phyloP scores from a whole-genome alignment of 495 filamentous ascomycete species.

The Aspergillus olivimuriae region DNA sequence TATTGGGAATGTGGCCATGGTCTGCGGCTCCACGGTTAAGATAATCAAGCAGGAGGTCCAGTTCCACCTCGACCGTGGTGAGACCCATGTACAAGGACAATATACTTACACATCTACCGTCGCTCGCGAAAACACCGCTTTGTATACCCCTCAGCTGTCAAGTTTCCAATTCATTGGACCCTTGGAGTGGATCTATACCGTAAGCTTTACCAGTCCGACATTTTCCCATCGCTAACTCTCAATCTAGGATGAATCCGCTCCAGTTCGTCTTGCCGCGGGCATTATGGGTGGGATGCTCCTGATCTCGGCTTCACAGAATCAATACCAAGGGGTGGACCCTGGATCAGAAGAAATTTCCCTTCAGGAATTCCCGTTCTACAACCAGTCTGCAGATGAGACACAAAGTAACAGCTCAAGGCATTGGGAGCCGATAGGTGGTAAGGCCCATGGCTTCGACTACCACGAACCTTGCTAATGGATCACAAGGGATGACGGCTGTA shows the following conservation, averaged over 20 bases:
- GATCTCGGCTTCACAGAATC: constrained; percentile 13
- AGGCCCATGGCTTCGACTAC: background rate
- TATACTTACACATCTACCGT: constrained; percentile 5
- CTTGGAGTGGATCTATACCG: constrained; percentile 28
- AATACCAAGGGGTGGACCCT: constrained; percentile 11
- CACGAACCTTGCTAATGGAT: constrained; percentile 6
- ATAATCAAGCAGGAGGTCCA: constrained; percentile 22
- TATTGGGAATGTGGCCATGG: constrained; percentile 21
- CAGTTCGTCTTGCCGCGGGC: constrained; percentile 18
- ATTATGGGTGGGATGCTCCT: constrained; percentile 17
- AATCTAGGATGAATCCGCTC: constrained; percentile 13
- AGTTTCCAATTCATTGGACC: constrained; percentile 26
- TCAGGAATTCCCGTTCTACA: constrained; percentile 18
- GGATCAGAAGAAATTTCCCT: constrained; percentile 1
- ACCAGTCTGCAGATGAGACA: constrained; percentile 3
- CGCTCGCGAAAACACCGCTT: constrained; percentile 15
- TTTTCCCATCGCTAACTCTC: constrained; percentile 4
- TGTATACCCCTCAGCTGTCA: constrained; percentile 1
- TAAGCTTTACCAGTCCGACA: constrained; percentile 12
- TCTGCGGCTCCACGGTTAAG: constrained; percentile 24
- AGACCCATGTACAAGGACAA: background rate
- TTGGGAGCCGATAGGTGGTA: constrained; percentile 31
- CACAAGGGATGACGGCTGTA: constrained; percentile 22
- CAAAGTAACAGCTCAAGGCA: constrained; percentile 9
- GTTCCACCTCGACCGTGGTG: constrained; percentile 3